phyloP scores from a whole-genome alignment of 129 eudicot genomes.

The Chrysanthemum lavandulifolium region DNA sequence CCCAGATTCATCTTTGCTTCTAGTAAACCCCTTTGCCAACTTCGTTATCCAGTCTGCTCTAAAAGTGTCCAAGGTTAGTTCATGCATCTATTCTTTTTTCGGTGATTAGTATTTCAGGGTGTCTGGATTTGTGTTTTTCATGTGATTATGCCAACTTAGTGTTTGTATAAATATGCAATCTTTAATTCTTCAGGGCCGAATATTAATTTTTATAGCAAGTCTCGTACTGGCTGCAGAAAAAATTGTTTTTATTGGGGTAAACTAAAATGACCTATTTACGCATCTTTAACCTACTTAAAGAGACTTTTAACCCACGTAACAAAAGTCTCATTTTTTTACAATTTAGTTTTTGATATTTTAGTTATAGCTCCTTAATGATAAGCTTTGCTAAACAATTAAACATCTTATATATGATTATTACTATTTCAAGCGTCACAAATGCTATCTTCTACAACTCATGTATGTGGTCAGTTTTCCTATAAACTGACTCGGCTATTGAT shows the following conservation, averaged over 20 bases:
- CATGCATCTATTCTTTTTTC: not conserved
- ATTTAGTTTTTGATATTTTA: not conserved
- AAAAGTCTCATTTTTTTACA: not conserved
- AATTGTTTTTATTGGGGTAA: not conserved
- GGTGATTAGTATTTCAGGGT: not conserved
- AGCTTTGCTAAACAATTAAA: not conserved
- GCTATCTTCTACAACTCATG: not conserved
- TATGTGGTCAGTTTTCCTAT: no score
- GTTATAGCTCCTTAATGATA: no score
- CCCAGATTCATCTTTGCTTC: conserved; percentile 48
- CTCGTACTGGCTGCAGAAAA: not conserved
- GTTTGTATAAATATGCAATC: not conserved
- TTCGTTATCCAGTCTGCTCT: conserved; percentile 71
- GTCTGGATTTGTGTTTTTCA: not conserved
- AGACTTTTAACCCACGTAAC: no score
- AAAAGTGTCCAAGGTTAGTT: conserved; percentile 53
- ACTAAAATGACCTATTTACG: not conserved
- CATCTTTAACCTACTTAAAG: no score
- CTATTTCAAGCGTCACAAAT: conserved; percentile 2
- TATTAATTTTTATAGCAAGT: not conserved
- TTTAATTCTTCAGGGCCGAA: not conserved
- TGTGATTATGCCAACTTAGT: not conserved
- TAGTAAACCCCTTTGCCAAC: conserved; percentile 65
- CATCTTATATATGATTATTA: not conserved
- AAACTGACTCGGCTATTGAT: no score